Conservation (phyloP, 257 asterid genomes). For the Fraxinus cuspidata region DNA sequence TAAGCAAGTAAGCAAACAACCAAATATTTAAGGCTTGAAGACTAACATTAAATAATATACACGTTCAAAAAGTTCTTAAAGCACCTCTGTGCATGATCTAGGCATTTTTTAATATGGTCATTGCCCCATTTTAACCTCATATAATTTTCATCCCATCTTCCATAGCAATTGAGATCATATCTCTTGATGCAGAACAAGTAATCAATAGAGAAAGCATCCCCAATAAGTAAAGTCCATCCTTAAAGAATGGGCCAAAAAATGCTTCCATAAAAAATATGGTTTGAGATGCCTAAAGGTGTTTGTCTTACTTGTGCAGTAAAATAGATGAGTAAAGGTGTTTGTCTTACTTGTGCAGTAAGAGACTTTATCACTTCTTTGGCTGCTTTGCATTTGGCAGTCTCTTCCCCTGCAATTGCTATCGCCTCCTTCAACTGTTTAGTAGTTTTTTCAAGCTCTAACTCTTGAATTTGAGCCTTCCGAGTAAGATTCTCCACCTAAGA, state of each 20-base stretch:
- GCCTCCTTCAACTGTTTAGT: constrained; percentile 86
- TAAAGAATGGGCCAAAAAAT: not conserved
- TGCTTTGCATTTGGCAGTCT: constrained; percentile 93
- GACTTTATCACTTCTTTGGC: constrained; percentile 98
- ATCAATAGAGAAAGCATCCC: not conserved
- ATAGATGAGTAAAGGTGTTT: constrained; percentile 16
- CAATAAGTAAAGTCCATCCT: not conserved
- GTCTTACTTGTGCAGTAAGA: constrained; percentile 85
- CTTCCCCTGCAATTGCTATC: constrained; percentile 83
- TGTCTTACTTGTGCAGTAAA: constrained; percentile 80
- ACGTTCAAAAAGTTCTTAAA: not conserved
- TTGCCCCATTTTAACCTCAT: constrained; percentile 5
- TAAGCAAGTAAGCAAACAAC: not conserved
- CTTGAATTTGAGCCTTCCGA: constrained; percentile 79
- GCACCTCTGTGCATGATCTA: constrained; percentile 10
- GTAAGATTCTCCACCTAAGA: constrained; percentile 74
- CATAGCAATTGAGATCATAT: constrained; percentile 1
- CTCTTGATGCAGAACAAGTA: constrained; percentile 3
- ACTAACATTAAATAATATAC: not conserved
- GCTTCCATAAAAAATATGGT: not conserved
- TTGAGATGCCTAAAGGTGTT: constrained; percentile 10
- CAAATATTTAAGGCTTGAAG: not conserved
- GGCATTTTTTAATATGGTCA: not conserved
- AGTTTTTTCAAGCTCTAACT: constrained; percentile 73
- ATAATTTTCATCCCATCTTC: constrained; percentile 8